phyloP scores from a whole-genome alignment of 805 yeast species.

The Lipomyces orientalis region DNA sequence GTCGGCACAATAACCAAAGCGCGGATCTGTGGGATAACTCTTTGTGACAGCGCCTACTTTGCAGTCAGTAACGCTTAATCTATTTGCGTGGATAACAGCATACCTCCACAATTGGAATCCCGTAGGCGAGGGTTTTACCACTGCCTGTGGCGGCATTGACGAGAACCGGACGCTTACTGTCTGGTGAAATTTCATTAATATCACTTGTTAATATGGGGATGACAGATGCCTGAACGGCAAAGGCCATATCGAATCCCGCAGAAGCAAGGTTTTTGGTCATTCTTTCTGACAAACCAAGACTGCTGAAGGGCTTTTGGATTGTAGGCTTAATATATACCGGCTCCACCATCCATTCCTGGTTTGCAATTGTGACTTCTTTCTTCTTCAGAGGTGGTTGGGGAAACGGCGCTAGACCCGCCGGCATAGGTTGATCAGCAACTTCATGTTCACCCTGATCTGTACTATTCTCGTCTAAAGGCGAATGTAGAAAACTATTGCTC shows the following conservation, averaged over 20 bases:
- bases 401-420: constrained; percentile 61
- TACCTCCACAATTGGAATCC: constrained; percentile 76
- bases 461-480: constrained; percentile 25
- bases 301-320: constrained; percentile 54
- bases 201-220: constrained; percentile 60
- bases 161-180: constrained; percentile 60
- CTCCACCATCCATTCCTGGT: constrained; percentile 65
- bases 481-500: background rate
- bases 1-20: constrained; percentile 90
- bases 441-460: constrained; percentile 26
- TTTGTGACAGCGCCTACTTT: constrained; percentile 52
- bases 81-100: background rate
- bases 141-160: constrained; percentile 96
- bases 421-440: background rate
- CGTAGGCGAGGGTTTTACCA: constrained; percentile 91
- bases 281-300: constrained; percentile 53
- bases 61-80: background rate
- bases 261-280: constrained; percentile 55
- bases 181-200: constrained; percentile 45
- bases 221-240: constrained; percentile 77
- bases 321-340: constrained; percentile 64
- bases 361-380: constrained; percentile 46
- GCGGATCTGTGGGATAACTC: constrained; percentile 74
- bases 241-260: constrained; percentile 61
- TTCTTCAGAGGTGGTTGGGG: constrained; percentile 78